Conservation (phyloP, 148 eudicot genomes). For the Beta vulgaris region DNA sequence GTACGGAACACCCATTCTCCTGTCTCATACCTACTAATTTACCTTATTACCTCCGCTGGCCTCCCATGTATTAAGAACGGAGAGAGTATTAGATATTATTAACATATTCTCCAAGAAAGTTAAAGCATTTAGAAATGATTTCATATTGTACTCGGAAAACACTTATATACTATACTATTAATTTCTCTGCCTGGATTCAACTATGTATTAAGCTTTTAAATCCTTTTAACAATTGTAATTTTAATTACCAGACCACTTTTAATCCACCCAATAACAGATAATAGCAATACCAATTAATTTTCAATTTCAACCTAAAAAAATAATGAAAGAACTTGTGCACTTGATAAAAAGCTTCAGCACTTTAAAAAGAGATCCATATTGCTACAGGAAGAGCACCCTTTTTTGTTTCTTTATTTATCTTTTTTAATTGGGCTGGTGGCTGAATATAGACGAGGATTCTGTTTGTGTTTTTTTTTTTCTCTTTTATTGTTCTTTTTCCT, state of each 20-base stretch:
- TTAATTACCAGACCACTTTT: constrained; percentile 4
- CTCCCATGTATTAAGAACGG: too few species aligned
- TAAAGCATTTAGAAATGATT: background rate
- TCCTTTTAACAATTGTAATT: background rate
- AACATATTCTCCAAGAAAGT: background rate
- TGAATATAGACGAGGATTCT: background rate
- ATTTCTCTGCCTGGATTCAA: constrained; percentile 13
- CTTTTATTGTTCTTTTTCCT: too few species aligned
- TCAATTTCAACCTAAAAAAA: background rate
- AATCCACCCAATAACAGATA: constrained; percentile 16
- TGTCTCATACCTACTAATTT: too few species aligned
- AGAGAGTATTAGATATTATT: background rate
- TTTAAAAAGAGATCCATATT: constrained; percentile 10
- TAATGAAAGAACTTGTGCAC: constrained; percentile 15
- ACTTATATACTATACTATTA: background rate
- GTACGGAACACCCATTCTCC: too few species aligned
- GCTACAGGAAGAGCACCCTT: background rate
- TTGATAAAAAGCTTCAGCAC: constrained; percentile 12
- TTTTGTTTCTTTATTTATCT: background rate
- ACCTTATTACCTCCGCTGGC: too few species aligned
- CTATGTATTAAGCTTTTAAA: constrained; percentile 4
- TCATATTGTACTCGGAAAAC: background rate
- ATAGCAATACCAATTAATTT: constrained; percentile 19
- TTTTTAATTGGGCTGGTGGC: constrained; percentile 11
- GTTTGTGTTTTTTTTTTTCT: too few species aligned